Base-by-base conservation (phyloP, 208 protist species). In the Acanthamoeba healyi region DNA sequence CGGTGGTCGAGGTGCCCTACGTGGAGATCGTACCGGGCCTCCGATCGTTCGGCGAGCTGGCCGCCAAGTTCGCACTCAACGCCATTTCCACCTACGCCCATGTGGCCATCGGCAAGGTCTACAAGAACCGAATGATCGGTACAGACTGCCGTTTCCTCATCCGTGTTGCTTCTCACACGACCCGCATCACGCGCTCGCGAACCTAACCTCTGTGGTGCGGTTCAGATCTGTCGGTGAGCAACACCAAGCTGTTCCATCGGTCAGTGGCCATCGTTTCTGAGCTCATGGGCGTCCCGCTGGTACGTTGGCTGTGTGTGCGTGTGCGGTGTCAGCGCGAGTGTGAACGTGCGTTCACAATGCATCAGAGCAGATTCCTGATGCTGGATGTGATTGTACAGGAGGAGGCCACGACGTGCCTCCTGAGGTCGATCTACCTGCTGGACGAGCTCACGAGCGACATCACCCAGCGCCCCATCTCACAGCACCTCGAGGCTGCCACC, bases 181-280 rank as follows among this genome's bases (percentile, higher is more conserved):
- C 17, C 54, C 54, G 2, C 4, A 3, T 22, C 54, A 49, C 44
- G 4, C 44, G 44, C 44, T 61, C 3, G 54, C 17, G 4, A 5
- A 61, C 7, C 54, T 17, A 49, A 36, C 14, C 17, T 4, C 46
- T 84, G 17, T 84, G 5, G 46, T 38, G 4, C 12, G 4, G 10
- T 61, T 3, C 29, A 90, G 87, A 93, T 32, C 26, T 93, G 87
- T 12, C 36, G 3, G 87, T 93, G 87, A 93, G 61, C 87, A 93
- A 93, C 87, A 93, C 36, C 65, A 93, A 93, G 87, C 87, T 93
- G 36, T 93, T 79, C 65, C 46, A 93, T 38, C 56, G 87, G 9
- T 72, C 87, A 6, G 46, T 93, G 29, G 29, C 7, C 32, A 93
- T 93, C 56, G 61, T 93, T 6, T 12, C 82, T 1, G 82, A 89